A percentile compares a stretch with the other conserved stretches of the same genome.
Conservation (phyloP, 768 basidiomycete genomes). For the Thelephora ganbajun region DNA sequence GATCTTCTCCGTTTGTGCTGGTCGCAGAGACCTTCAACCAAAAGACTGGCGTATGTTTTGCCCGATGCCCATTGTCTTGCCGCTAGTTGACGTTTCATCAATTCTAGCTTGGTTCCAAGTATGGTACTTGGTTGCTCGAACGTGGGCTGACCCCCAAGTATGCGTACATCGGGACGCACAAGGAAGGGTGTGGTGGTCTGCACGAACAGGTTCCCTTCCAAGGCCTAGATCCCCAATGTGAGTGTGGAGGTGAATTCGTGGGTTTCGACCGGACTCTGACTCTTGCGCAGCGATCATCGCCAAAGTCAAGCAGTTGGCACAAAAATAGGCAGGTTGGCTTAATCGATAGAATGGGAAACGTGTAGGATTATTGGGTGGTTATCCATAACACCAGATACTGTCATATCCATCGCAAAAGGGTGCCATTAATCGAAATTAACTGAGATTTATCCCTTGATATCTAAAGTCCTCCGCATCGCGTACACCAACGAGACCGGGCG, state of each 20-base stretch:
- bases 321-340: constrained; percentile 6
- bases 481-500: too few relatives aligned
- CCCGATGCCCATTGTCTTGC: neutral
- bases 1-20: constrained; percentile 62
- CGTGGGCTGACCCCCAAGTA: constrained; percentile 70
- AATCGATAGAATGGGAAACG: neutral
- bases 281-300: constrained; percentile 26
- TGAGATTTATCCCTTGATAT: too few relatives aligned
- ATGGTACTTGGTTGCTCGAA: constrained; percentile 78
- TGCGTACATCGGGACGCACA: constrained; percentile 66
- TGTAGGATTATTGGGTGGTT: too few relatives aligned
- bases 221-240: constrained; percentile 66
- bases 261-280: neutral
- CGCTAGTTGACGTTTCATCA: constrained; percentile 1
- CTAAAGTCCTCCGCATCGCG: too few relatives aligned
- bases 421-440: too few relatives aligned
- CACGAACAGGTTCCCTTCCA: constrained; percentile 79
- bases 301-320: constrained; percentile 29
- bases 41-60: constrained; percentile 57
- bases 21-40: constrained; percentile 80
- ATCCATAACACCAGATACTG: neutral
- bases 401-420: too few relatives aligned
- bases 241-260: constrained; percentile 14
- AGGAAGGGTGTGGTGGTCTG: constrained; percentile 66
- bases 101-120: constrained; percentile 57